These are phyloP conservation scores for Penicillium paneum DNA, from an alignment of 2,329 filamentous ascomycete species.

Conservation along the genomic window DNA sequence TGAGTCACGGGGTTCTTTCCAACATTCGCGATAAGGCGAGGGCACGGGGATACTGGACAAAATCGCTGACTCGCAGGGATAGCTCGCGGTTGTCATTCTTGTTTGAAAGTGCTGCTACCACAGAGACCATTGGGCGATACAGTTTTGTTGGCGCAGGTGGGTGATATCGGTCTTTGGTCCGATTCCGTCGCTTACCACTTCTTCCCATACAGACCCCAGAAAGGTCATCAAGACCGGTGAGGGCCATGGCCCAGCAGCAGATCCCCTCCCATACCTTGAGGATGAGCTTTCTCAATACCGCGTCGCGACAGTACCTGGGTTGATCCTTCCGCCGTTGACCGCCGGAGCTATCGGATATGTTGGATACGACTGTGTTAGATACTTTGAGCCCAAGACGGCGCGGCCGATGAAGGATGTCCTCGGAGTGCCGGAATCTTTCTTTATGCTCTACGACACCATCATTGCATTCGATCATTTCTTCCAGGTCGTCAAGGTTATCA, in stretches of 20 bases:
- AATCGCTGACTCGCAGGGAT: constrained; percentile 12
- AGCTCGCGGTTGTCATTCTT: constrained; percentile 81
- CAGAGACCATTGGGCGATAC: constrained; percentile 89
- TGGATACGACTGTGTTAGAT: constrained; percentile 93
- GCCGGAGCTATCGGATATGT: constrained; percentile 96
- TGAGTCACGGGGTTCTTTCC: constrained; percentile 42
- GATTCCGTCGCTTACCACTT: constrained; percentile 10
- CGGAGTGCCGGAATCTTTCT: constrained; percentile 85
- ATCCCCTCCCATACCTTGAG: constrained; percentile 81
- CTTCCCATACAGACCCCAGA: constrained; percentile 50
- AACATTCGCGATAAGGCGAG: constrained; percentile 1
- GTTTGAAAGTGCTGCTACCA: constrained; percentile 88
- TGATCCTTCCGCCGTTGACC: constrained; percentile 79
- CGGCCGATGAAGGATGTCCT: constrained; percentile 84
- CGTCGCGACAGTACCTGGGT: constrained; percentile 76
- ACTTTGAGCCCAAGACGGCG: constrained; percentile 96
- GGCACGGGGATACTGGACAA: constrained; percentile 1
- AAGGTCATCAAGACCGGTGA: constrained; percentile 85
- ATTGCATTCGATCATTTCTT: constrained; percentile 94
- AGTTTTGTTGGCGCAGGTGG: constrained; percentile 83
- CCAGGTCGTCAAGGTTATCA: constrained; percentile 88
- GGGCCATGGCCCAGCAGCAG: constrained; percentile 76
- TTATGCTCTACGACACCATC: constrained; percentile 96
- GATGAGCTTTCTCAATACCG: constrained; percentile 73
- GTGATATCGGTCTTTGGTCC: constrained; percentile 18